phyloP scores from a whole-genome alignment of 495 filamentous ascomycete genomes.

The Thermothielavioides terrestris region DNA sequence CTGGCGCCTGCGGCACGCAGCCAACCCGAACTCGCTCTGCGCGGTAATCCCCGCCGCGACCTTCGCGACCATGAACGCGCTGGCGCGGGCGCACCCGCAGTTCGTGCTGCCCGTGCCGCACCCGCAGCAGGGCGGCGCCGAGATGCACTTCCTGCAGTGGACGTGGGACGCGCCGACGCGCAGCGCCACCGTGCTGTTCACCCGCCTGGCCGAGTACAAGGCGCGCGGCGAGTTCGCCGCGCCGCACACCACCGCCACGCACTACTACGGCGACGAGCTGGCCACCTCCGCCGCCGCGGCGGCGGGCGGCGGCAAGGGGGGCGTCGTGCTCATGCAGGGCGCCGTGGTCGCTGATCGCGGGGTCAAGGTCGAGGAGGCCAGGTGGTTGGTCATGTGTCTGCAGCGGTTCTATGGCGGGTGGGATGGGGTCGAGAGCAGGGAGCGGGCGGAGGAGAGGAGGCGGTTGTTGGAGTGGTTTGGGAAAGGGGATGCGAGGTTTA shows the following conservation, averaged over 20 bases:
- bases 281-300: slow-evolving; percentile 15
- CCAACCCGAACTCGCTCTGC: slow-evolving; percentile 61
- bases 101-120: slow-evolving; percentile 89
- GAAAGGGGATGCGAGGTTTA: slow-evolving; percentile 66
- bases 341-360: slow-evolving; percentile 67
- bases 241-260: slow-evolving; percentile 88
- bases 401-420: slow-evolving; percentile 76
- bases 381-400: slow-evolving; percentile 85
- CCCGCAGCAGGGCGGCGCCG: slow-evolving; percentile 51
- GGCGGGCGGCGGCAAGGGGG: slow-evolving; percentile 43
- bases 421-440: slow-evolving; percentile 31
- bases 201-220: slow-evolving; percentile 85
- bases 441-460: slow-evolving; percentile 40
- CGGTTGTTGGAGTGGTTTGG: slow-evolving; percentile 74
- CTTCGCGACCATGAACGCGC: slow-evolving; percentile 56
- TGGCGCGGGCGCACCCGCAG: slow-evolving; percentile 66
- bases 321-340: slow-evolving; percentile 77
- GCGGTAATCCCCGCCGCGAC: slow-evolving; percentile 66
- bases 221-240: slow-evolving; percentile 76
- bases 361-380: slow-evolving; percentile 67
- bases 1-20: slow-evolving; percentile 84
- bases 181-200: slow-evolving; percentile 82
- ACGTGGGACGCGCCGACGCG: slow-evolving; percentile 54
- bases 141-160: slow-evolving; percentile 79
- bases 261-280: slow-evolving; percentile 79